Percentiles rank a stretch among this genome's conserved stretches.
Conservation (phyloP, 306 rosid genomes). For the Cicer judaicum region DNA sequence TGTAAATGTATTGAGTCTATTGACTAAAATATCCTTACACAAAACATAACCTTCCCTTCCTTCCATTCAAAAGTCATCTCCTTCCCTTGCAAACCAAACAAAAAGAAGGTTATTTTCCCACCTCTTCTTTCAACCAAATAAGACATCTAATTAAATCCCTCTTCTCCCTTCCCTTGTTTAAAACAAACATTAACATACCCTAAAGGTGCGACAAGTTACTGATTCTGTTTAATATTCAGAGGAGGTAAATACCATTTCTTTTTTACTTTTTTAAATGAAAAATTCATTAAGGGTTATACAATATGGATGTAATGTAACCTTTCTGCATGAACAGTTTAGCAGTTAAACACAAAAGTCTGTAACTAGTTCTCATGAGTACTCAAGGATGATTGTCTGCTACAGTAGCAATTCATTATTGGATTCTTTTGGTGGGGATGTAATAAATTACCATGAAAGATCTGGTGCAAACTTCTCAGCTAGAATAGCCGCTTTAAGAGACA, state of each 20-base stretch:
- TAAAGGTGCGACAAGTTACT: neutral
- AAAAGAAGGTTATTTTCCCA: neutral
- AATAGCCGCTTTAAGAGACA: conserved; percentile 98
- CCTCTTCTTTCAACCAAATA: neutral
- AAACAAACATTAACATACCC: conserved; percentile 1
- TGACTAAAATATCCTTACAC: neutral
- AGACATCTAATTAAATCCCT: conserved; percentile 2
- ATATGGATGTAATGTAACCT: conserved; percentile 36
- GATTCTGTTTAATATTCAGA: conserved; percentile 6
- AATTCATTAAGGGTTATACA: neutral
- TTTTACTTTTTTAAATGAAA: neutral
- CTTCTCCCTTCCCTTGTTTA: neutral
- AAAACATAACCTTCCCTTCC: neutral
- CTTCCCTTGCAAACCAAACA: neutral
- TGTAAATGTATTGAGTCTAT: neutral
- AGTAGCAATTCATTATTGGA: conserved; percentile 17
- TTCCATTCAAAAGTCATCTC: neutral
- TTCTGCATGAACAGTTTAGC: conserved; percentile 25
- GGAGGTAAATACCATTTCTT: neutral
- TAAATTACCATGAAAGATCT: conserved; percentile 89
- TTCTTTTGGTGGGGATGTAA: conserved; percentile 9
- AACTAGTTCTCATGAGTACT: conserved; percentile 12
- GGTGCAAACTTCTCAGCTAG: conserved; percentile 99
- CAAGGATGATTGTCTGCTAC: conserved; percentile 23
- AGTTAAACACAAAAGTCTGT: conserved; percentile 32